phyloP scores from a whole-genome alignment of 805 yeast genomes.

The Pichia manshurica region DNA sequence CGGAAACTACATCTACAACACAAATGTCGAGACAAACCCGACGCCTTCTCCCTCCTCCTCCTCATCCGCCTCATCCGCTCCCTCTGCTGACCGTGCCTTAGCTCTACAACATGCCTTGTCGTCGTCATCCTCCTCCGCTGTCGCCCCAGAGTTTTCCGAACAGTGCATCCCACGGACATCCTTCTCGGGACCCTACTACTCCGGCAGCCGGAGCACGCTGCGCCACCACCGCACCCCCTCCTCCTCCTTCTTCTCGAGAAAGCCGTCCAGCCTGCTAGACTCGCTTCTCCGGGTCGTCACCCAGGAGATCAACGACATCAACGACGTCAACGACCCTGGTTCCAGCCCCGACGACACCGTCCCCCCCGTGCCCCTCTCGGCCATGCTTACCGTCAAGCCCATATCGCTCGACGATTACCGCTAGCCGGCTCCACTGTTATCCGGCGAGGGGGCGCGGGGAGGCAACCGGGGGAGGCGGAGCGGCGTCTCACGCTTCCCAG shows the following conservation, averaged over 20 bases:
- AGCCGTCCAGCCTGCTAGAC: not conserved
- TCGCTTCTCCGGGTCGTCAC: constrained; percentile 1
- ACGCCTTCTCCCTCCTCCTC: too few relatives aligned
- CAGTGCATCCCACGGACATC: not conserved
- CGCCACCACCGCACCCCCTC: not conserved
- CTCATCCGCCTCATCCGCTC: too few relatives aligned
- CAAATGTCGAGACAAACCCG: too few relatives aligned
- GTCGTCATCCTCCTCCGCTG: too few relatives aligned
- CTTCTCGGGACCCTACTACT: too few relatives aligned
- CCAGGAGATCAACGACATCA: not conserved
- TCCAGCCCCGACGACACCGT: not conserved
- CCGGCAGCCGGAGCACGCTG: not conserved
- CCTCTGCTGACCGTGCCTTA: too few relatives aligned
- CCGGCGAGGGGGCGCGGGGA: not conserved
- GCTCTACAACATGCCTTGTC: too few relatives aligned
- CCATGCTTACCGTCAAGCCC: not conserved
- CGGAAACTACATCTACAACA: too few relatives aligned
- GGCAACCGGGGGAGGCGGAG: too few relatives aligned
- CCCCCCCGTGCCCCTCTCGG: constrained; percentile 3
- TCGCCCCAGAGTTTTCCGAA: not conserved
- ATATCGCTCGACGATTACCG: constrained; percentile 1
- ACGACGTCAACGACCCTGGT: not conserved
- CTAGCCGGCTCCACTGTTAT: not conserved
- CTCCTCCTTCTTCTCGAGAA: not conserved
- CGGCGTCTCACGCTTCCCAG: too few relatives aligned